Base-by-base conservation (phyloP, 345 rosid species). In the Tarenaya hassleriana region DNA sequence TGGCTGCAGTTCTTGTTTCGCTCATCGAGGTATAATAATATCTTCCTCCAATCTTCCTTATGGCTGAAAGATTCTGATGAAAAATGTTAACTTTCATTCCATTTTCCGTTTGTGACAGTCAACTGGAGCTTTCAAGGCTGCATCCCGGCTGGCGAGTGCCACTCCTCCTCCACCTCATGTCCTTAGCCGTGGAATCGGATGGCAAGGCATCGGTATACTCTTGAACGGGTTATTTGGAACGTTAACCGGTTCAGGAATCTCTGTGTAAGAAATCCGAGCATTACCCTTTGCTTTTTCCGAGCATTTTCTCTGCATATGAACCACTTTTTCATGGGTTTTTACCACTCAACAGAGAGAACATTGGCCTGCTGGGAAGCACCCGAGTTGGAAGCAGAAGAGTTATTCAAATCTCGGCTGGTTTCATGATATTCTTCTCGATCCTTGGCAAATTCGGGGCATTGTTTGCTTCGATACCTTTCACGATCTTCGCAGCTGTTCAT, bases 91-190 rank as follows among this genome's bases (percentile, higher is more conserved):
- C n/a, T n/a, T n/a, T 49, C 19, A 56, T 7, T n/a, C n/a, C n/a
- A n/a, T n/a, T n/a, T n/a, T n/a, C n/a, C n/a, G n/a, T n/a, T 24
- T 47, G 60, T 67, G 40, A 18, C 71, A 86, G 98, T 88, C 98
- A 21, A 88, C 95, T 10, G 98, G 88, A 69, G 86, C 94, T 65
- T 92, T 88, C 75, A 88, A 92, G 68, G 95, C 97, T 52, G 95
- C 98, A 31, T 77, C 98, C 7, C 82, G 97, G 11, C 72, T 92
- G n/a, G 95, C 96, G 0, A 92, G 98, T 37, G 98, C 98, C 13
- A 92, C 98, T 0, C 98, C 97, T 7, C 98, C 98, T 69, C 98
- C 97, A 5, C 88, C 98, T 61, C 95, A 85, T 66, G 83, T 92
- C 33, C 96, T 92, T 66, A 92, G 98, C 73, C 98, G 98, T 1